Evolutionary conservation across 768 basidiomycete species (phyloP).

Genomic region (Tulasnella sp.): DNA sequence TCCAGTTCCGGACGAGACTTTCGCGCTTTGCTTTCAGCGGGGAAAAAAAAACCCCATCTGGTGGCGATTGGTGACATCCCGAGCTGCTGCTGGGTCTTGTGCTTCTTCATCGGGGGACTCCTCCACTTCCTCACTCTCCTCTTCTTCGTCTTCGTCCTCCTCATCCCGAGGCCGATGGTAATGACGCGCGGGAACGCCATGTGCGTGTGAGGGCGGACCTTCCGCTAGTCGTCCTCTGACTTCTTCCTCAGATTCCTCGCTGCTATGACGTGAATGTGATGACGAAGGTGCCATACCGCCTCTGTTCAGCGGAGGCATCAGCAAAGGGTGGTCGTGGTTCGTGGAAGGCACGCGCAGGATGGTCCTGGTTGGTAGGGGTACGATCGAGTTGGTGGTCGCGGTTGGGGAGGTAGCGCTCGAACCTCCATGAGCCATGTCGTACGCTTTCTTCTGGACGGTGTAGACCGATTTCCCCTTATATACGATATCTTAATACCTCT

Average conservation of each 20-base stretch:
- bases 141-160: constrained; percentile 21
- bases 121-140: constrained; percentile 25
- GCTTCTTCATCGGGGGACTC: constrained; percentile 37
- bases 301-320: background rate
- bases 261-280: constrained; percentile 22
- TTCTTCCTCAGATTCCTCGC: constrained; percentile 33
- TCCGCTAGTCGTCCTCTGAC: constrained; percentile 31
- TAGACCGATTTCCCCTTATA: constrained; percentile 1
- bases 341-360: background rate
- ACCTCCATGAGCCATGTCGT: constrained; percentile 15
- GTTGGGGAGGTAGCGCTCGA: background rate
- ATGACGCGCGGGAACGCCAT: background rate
- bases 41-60: background rate
- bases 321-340: background rate
- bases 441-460: background rate
- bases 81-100: constrained; percentile 31
- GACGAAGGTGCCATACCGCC: background rate
- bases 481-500: constrained; percentile 17
- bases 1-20: background rate
- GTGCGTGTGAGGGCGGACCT: constrained; percentile 20
- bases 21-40: background rate
- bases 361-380: constrained; percentile 16
- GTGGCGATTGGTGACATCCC: background rate
- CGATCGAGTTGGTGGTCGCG: constrained; percentile 2
- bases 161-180: constrained; percentile 11